Conservation (phyloP, 2,329 filamentous ascomycete species). For the Neoarthrinium moseri region DNA sequence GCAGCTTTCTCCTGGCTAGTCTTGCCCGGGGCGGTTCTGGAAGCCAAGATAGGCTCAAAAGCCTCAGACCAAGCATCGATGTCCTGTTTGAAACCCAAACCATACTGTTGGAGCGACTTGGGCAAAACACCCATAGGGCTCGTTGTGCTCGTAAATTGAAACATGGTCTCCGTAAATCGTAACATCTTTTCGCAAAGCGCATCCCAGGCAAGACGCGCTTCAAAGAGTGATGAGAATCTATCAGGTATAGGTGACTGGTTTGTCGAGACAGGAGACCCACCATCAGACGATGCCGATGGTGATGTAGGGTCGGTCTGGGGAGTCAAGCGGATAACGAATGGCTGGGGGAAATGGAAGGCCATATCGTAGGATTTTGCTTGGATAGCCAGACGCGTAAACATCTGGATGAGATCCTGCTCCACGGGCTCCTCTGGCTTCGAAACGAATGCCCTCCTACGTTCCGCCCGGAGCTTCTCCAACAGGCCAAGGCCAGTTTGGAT, state of each 20-base stretch:
- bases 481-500: conserved; percentile 58
- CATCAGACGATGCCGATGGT: conserved; percentile 42
- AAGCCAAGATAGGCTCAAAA: conserved; percentile 53
- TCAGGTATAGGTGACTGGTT: conserved; percentile 38
- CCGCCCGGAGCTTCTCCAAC: conserved; percentile 50
- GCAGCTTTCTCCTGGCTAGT: conserved; percentile 57
- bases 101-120: conserved; percentile 44
- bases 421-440: conserved; percentile 45
- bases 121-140: conserved; percentile 55
- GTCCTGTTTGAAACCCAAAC: conserved; percentile 45
- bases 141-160: conserved; percentile 41
- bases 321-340: conserved; percentile 56
- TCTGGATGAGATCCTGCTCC: conserved; percentile 59
- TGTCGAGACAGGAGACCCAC: conserved; percentile 38
- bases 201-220: conserved; percentile 58
- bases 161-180: conserved; percentile 57
- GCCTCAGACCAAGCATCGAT: conserved; percentile 55
- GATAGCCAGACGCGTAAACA: conserved; percentile 63
- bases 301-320: conserved; percentile 37
- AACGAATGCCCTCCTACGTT: conserved; percentile 38
- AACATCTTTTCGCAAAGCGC: conserved; percentile 55
- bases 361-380: conserved; percentile 68
- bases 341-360: conserved; percentile 65
- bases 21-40: conserved; percentile 46
- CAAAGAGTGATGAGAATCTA: conserved; percentile 47